Base-by-base conservation (phyloP, 2,329 filamentous ascomycete species). In the Fusarium penzigii region DNA sequence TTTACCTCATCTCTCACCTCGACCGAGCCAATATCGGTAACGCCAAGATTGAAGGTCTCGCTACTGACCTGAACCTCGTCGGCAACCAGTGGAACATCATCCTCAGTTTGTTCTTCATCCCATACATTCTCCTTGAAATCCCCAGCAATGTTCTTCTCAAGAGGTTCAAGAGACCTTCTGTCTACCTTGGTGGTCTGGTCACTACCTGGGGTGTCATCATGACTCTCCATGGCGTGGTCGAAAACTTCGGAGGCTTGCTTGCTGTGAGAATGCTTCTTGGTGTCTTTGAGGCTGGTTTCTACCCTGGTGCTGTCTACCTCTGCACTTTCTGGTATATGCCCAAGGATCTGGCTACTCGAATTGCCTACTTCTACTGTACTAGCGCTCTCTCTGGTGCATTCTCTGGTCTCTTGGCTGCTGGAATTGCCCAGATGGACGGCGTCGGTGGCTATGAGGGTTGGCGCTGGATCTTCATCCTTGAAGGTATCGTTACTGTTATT, bases 181-280 rank as follows among this genome's bases (percentile, higher is more conserved):
- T 85, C 38, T 90, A 88, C 61, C 75, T 88, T 40, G 83, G 85
- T 0, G 69, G 77, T 3, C 87, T 89, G 54, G 87, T 89, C 76
- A 67, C 83, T 3, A 66, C 78, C 10, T 78, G 65, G 66, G 65
- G 63, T 13, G 43, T 66, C n/a, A 57, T 62, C 43, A 63, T 67
- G 64, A 65, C 63, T 3, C 46, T 59, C 1, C 61, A 61, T 16
- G 63, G 62, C 1, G 38, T 71, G 10, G 65, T 68, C 8, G 42
- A 58, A 3, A 65, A 66, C 52, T 68, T 66, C 44, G 66, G 51
- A 9, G 59, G 66, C 1, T 60, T 70, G 1, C 47, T 69, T 10
- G 58, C 53, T 6, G 49, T 62, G 6, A 63, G 67, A 13, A 45
- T 69, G 5, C 49, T 70, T 8, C 55, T 70, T 4, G 66, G 66